Evolutionary conservation across 2,329 filamentous ascomycete species (phyloP).

Genomic region (Neurospora sp.): DNA sequence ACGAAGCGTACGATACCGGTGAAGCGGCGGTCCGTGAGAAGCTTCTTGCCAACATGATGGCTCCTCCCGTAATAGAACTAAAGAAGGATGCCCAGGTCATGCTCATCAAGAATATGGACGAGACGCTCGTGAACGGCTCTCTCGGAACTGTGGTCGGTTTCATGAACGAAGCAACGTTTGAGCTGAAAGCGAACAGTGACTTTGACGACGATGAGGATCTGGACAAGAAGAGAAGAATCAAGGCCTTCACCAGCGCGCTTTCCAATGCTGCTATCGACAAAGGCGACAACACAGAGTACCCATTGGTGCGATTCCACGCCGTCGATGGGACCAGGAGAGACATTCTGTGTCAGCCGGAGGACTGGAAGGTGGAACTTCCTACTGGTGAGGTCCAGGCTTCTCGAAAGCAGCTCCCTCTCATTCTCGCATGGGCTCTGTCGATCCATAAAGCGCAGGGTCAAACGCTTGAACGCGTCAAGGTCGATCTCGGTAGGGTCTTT

Average conservation of each 20-base stretch:
- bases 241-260: slow-evolving; percentile 15
- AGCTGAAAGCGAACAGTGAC: slow-evolving; percentile 18
- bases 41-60: slow-evolving; percentile 84
- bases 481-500: slow-evolving; percentile 84
- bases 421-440: slow-evolving; percentile 90
- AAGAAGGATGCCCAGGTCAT: slow-evolving; percentile 96
- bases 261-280: slow-evolving; percentile 32
- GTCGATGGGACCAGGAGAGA: slow-evolving; percentile 66
- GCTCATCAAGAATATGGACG: slow-evolving; percentile 99
- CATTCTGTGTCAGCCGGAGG: slow-evolving; percentile 74
- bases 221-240: slow-evolving; percentile 16
- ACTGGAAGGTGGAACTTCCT: slow-evolving; percentile 96
- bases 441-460: slow-evolving; percentile 98
- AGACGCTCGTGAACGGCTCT: slow-evolving; percentile 86
- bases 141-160: slow-evolving; percentile 78
- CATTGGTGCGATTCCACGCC: slow-evolving; percentile 74
- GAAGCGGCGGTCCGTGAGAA: slow-evolving; percentile 64
- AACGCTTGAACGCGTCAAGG: slow-evolving; percentile 86
- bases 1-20: slow-evolving; percentile 66
- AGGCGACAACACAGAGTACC: slow-evolving; percentile 54
- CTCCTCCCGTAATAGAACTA: slow-evolving; percentile 66
- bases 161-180: slow-evolving; percentile 42
- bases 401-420: slow-evolving; percentile 72
- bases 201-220: slow-evolving; percentile 32
- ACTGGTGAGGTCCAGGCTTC: slow-evolving; percentile 89